phyloP scores from a whole-genome alignment of 2,329 filamentous ascomycete species.

The Epichloe gansuensis region DNA sequence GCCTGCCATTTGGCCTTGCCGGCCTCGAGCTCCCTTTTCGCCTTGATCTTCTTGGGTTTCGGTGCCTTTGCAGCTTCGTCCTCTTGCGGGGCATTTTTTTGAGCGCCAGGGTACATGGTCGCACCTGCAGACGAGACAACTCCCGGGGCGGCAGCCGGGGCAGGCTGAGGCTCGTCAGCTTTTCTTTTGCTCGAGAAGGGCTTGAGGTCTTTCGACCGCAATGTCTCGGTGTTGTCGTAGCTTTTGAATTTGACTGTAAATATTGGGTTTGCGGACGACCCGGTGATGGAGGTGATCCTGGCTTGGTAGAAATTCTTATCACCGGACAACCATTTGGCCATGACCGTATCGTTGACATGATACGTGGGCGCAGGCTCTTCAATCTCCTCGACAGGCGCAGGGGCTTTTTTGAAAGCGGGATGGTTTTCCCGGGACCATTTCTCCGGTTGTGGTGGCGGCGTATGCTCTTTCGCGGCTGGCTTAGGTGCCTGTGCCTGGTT shows the following conservation, averaged over 20 bases:
- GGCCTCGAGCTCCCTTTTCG: slow-evolving; percentile 79
- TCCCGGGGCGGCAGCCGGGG: slow-evolving; percentile 26
- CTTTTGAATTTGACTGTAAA: slow-evolving; percentile 93
- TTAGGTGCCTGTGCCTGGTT: slow-evolving; percentile 31
- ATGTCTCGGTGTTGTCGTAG: slow-evolving; percentile 73
- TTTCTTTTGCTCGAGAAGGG: slow-evolving; percentile 74
- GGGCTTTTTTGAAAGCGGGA: slow-evolving; percentile 53
- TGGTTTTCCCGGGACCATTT: slow-evolving; percentile 76
- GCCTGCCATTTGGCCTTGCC: slow-evolving; percentile 93
- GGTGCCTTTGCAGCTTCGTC: slow-evolving; percentile 57
- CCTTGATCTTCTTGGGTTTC: slow-evolving; percentile 80
- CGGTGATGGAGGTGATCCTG: slow-evolving; percentile 85
- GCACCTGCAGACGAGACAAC: slow-evolving; percentile 43
- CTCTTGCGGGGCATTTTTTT: slow-evolving; percentile 48
- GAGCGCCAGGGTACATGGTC: slow-evolving; percentile 47
- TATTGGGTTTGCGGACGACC: slow-evolving; percentile 78
- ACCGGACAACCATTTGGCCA: slow-evolving; percentile 82
- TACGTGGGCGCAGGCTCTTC: slow-evolving; percentile 46
- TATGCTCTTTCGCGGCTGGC: slow-evolving; percentile 29
- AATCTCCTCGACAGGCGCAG: slow-evolving; percentile 34
- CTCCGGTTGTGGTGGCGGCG: slow-evolving; percentile 42
- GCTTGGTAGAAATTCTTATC: slow-evolving; percentile 88
- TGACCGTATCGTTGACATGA: slow-evolving; percentile 76
- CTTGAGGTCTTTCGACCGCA: slow-evolving; percentile 71
- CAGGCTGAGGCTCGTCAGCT: slow-evolving; percentile 59